A percentile compares a stretch with the other conserved stretches of the same genome.
These are phyloP conservation scores for Mucor indicus DNA, from an alignment of 371 early-diverging fungal genomes.

Conservation along the genomic window DNA sequence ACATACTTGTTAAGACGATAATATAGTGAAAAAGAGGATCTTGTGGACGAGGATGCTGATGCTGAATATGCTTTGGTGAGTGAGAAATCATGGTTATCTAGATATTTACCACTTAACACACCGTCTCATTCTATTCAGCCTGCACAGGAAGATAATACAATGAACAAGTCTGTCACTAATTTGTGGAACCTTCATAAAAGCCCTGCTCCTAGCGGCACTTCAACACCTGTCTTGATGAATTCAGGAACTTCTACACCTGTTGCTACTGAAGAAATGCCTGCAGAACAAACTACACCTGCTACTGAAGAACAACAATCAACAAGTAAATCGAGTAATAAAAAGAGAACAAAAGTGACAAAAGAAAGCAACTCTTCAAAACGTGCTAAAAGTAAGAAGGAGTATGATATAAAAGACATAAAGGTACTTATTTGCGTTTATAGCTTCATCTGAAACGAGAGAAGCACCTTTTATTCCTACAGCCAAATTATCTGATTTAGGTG, in stretches of 20 bases:
- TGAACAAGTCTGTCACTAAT: conserved; percentile 73
- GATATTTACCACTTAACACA: conserved; percentile 17
- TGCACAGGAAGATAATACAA: conserved; percentile 59
- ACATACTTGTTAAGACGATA: too few relatives aligned
- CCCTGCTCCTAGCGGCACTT: conserved; percentile 17
- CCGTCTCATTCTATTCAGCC: conserved; percentile 25
- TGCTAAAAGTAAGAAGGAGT: conserved; percentile 20
- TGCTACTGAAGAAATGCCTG: conserved; percentile 2
- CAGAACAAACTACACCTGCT: neutral
- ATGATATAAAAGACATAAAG: neutral
- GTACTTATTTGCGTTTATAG: conserved; percentile 5
- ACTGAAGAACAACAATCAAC: neutral
- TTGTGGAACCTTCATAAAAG: conserved; percentile 60
- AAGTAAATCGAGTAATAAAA: conserved; percentile 38
- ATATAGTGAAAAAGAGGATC: neutral
- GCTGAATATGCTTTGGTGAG: conserved; percentile 47
- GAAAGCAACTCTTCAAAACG: conserved; percentile 23
- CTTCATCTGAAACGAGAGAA: conserved; percentile 30
- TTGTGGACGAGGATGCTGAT: conserved; percentile 31
- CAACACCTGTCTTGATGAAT: conserved; percentile 10
- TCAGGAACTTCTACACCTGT: conserved; percentile 14
- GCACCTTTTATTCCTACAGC: conserved; percentile 61
- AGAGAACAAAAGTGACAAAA: conserved; percentile 37
- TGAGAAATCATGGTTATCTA: conserved; percentile 21
- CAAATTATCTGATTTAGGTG: conserved; percentile 81